These are phyloP conservation scores for Aspergillus sp. DNA, from an alignment of 2,329 filamentous ascomycete genomes.

Conservation along the genomic window DNA sequence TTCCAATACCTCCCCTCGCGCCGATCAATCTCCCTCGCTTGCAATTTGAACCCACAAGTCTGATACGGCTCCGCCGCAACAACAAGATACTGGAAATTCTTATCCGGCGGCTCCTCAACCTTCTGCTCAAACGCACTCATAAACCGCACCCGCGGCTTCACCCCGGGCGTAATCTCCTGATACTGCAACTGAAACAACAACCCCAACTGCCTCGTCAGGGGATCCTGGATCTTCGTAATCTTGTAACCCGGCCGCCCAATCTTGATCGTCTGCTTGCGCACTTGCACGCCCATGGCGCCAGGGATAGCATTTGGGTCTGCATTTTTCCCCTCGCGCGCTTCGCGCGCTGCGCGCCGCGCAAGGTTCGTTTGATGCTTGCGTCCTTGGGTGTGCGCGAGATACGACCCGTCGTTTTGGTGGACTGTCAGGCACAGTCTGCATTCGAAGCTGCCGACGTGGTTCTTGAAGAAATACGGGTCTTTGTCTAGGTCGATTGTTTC, in stretches of 20 bases:
- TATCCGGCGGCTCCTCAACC: slow-evolving; percentile 86
- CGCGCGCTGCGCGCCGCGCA: slow-evolving; percentile 89
- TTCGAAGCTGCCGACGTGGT: slow-evolving; percentile 97
- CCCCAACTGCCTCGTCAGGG: slow-evolving; percentile 82
- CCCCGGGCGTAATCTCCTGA: slow-evolving; percentile 77
- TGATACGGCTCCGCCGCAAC: slow-evolving; percentile 97
- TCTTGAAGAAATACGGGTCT: slow-evolving; percentile 99
- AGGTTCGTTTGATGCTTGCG: slow-evolving; percentile 99
- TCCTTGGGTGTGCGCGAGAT: slow-evolving; percentile 96
- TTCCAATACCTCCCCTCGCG: slow-evolving; percentile 85
- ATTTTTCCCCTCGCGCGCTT: slow-evolving; percentile 80
- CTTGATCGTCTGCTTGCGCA: slow-evolving; percentile 85
- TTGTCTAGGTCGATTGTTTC: slow-evolving; percentile 99
- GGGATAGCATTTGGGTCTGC: slow-evolving; percentile 66
- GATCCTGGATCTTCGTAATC: slow-evolving; percentile 93
- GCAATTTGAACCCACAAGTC: slow-evolving; percentile 94
- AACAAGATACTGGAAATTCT: slow-evolving; percentile 89
- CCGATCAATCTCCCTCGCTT: slow-evolving; percentile 87
- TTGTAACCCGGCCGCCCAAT: slow-evolving; percentile 96
- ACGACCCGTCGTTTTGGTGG: slow-evolving; percentile 98
- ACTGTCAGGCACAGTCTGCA: slow-evolving; percentile 95
- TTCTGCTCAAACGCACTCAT: slow-evolving; percentile 98
- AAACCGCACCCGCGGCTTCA: slow-evolving; percentile 82
- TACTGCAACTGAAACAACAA: slow-evolving; percentile 96
- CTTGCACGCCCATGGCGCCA: slow-evolving; percentile 72